phyloP scores from a whole-genome alignment of 2,329 filamentous ascomycete species.

The Colletotrichum musicola region DNA sequence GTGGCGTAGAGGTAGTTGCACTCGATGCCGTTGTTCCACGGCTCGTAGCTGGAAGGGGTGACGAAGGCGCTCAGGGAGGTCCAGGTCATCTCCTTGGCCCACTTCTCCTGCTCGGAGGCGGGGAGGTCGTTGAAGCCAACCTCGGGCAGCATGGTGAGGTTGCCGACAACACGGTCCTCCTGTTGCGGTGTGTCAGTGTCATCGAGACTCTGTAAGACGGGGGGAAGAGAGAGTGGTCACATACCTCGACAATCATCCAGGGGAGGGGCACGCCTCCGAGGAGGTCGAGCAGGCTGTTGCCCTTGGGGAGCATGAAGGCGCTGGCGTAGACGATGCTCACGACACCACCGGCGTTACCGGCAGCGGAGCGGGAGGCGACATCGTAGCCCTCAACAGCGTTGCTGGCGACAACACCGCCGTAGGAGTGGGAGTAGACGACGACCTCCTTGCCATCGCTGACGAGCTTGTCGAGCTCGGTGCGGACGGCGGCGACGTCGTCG shows the following conservation, averaged over 20 bases:
- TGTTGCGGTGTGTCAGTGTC: slow-evolving; percentile 3
- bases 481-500: slow-evolving; percentile 50
- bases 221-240: background rate
- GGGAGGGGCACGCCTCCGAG: slow-evolving; percentile 43
- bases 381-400: slow-evolving; percentile 53
- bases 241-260: slow-evolving; percentile 46
- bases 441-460: slow-evolving; percentile 54
- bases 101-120: slow-evolving; percentile 32
- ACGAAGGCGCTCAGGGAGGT: slow-evolving; percentile 33
- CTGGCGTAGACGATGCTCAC: slow-evolving; percentile 51
- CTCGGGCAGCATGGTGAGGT: slow-evolving; percentile 33
- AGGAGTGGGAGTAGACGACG: slow-evolving; percentile 58
- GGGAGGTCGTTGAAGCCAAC: slow-evolving; percentile 37
- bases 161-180: slow-evolving; percentile 33
- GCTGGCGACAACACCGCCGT: slow-evolving; percentile 55
- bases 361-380: slow-evolving; percentile 47
- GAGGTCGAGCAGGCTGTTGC: slow-evolving; percentile 43
- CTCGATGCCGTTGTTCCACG: slow-evolving; percentile 46
- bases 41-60: slow-evolving; percentile 42
- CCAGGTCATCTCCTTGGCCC: slow-evolving; percentile 34
- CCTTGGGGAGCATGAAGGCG: slow-evolving; percentile 48
- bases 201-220: background rate
- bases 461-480: slow-evolving; percentile 45
- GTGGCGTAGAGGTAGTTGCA: slow-evolving; percentile 44
- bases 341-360: slow-evolving; percentile 53